Evolutionary conservation across 805 yeast genomes (phyloP), one percentile per base, ranked within the genome.

Genomic region (Candida nonsorbophila): DNA sequence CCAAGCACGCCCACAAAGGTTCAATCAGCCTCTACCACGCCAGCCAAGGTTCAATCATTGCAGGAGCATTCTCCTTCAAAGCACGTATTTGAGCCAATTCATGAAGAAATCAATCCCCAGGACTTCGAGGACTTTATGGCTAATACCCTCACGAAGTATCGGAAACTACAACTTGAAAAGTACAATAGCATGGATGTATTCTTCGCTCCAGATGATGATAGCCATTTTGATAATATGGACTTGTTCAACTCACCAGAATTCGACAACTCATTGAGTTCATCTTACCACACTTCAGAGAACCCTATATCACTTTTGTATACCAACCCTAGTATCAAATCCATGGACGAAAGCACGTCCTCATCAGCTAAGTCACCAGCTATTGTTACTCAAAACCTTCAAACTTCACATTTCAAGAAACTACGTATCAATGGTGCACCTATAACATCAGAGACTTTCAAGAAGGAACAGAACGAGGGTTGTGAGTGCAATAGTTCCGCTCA

Each of bases 351-450:
- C 7, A n/a, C 7, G 12, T 8, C 24, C 11, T n/a, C 12, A 9
- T 14, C 20, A 7, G 24, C 14, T 8, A 63, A 63, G 33, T 59
- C 68, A 7, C 36, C 53, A 1, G 57, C 71, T 15, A 65, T 67
- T 8, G 64, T 57, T 9, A 47, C 48, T 27, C 62, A 45, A 44
- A 49, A 62, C 2, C 41, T 54, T 14, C 60, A 53, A 34, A 45
- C 53, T 5, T 55, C 67, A 8, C 67, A 58, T 37, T 64, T 55
- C 42, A 65, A 65, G 34, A 65, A 65, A 32, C 49, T 65, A 15
- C 50, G 71, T 15, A 65, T 65, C 28, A 58, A 53, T 31, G 67
- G 66, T 1, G 44, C 53, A 4, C 62, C 64, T 12, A 51, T 55
- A 20, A 52, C 58, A 1, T 46, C 55, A 7, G 49, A 41, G 13